A percentile compares a stretch with the other conserved stretches of the same genome.
Conservation (phyloP, 31 red algal species). For the Odonthalia washingtoniensis region DNA sequence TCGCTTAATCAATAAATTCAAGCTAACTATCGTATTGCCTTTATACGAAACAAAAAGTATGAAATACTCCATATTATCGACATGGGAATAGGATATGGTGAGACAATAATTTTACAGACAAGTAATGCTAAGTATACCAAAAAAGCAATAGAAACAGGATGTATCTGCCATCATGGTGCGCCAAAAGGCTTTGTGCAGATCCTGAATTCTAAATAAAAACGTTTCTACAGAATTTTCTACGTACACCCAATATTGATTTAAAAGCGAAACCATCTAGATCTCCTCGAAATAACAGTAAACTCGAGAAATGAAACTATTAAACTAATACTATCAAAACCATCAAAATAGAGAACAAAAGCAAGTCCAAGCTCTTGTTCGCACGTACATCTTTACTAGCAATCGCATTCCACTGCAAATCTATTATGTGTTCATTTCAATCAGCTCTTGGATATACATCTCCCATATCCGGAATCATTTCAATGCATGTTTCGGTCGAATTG, state of each 20-base stretch:
- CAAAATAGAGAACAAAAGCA: background rate
- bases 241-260: background rate
- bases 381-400: background rate
- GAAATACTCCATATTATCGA: slow-evolving; percentile 18
- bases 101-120: background rate
- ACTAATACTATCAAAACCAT: background rate
- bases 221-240: background rate
- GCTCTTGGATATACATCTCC: background rate
- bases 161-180: background rate
- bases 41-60: background rate
- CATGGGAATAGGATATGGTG: slow-evolving; percentile 7
- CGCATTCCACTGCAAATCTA: background rate
- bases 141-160: background rate
- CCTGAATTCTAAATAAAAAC: slow-evolving; percentile 17
- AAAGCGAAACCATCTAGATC: background rate
- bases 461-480: background rate
- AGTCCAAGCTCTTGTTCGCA: background rate
- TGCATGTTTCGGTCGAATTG: background rate
- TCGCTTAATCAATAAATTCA: background rate
- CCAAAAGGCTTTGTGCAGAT: slow-evolving; percentile 20
- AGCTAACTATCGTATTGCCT: background rate
- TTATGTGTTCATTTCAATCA: slow-evolving; percentile 18
- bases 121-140: background rate
- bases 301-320: background rate
- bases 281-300: background rate